These are phyloP conservation scores for Massariosphaeria phaeospora DNA, from an alignment of 495 filamentous ascomycete genomes.

Conservation along the genomic window DNA sequence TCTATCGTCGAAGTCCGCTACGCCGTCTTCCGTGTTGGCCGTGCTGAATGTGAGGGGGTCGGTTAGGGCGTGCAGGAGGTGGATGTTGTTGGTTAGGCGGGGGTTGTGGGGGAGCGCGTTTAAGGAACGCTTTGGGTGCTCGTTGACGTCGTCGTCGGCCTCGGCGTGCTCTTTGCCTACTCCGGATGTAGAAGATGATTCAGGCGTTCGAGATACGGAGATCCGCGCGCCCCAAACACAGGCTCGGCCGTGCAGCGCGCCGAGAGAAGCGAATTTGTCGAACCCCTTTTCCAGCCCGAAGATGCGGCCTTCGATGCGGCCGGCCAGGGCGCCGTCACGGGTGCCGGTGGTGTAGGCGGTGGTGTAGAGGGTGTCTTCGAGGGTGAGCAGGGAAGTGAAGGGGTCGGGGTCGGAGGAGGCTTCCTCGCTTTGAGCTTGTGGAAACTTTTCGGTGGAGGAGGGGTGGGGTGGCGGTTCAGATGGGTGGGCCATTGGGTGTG, in stretches of 20 bases:
- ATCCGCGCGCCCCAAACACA: conserved; percentile 69
- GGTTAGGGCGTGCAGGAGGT: conserved; percentile 64
- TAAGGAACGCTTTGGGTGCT: conserved; percentile 28
- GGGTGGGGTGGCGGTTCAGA: not conserved
- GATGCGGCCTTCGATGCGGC: conserved; percentile 78
- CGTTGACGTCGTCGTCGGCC: not conserved
- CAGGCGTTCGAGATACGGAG: not conserved
- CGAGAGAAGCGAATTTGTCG: conserved; percentile 79
- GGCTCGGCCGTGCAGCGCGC: conserved; percentile 73
- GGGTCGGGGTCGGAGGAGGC: conserved; percentile 44
- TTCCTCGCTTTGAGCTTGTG: no score
- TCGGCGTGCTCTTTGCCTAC: not conserved
- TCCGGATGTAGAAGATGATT: not conserved
- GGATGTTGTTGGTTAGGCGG: conserved; percentile 68
- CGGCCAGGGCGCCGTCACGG: conserved; percentile 71
- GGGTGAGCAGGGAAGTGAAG: conserved; percentile 66
- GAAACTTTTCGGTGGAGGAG: not conserved
- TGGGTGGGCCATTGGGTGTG: not conserved
- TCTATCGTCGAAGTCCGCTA: conserved; percentile 80
- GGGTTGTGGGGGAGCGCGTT: conserved; percentile 53
- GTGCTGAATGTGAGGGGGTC: conserved; percentile 74
- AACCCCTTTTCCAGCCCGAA: conserved; percentile 92
- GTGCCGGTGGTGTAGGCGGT: conserved; percentile 74
- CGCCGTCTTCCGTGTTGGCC: conserved; percentile 75
- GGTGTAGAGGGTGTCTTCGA: conserved; percentile 81